Conservation (phyloP, 192 early-diverging fungal genomes). For the Phlyctochytrium arcticum region DNA sequence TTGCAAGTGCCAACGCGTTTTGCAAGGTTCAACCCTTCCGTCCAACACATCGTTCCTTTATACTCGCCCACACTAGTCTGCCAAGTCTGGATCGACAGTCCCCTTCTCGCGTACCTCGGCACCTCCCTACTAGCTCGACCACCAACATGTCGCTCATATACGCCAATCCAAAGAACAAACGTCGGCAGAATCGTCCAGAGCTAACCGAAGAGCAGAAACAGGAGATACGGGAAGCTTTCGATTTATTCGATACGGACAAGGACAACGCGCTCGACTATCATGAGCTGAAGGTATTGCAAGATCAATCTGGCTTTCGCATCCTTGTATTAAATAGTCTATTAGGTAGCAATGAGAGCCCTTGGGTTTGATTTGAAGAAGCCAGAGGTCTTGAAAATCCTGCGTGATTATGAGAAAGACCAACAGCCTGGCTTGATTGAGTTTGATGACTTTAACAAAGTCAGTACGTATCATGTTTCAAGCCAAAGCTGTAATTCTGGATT, state of each 20-base stretch:
- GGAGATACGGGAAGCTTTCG: slow-evolving; percentile 96
- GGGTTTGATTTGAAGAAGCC: slow-evolving; percentile 82
- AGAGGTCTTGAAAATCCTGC: slow-evolving; percentile 69
- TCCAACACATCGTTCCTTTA: too few relatives aligned
- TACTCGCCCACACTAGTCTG: too few relatives aligned
- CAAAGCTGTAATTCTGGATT: too few relatives aligned
- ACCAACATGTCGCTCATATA: slow-evolving; percentile 27
- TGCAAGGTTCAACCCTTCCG: too few relatives aligned
- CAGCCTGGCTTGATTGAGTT: slow-evolving; percentile 52
- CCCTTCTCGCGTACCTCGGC: too few relatives aligned
- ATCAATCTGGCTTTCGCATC: neutral
- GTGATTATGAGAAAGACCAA: slow-evolving; percentile 56
- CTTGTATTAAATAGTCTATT: neutral
- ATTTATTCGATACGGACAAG: slow-evolving; percentile 93
- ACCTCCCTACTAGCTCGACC: too few relatives aligned
- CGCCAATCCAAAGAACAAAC: slow-evolving; percentile 24
- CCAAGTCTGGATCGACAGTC: too few relatives aligned
- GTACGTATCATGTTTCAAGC: slow-evolving; percentile 41
- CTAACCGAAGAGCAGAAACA: slow-evolving; percentile 76
- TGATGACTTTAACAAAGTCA: slow-evolving; percentile 68
- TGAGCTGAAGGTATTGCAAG: slow-evolving; percentile 66
- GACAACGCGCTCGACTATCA: slow-evolving; percentile 73
- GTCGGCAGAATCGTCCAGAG: slow-evolving; percentile 31
- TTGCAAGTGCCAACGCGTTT: neutral
- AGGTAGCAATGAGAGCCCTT: slow-evolving; percentile 76